Conservation (phyloP, 2,329 filamentous ascomycete genomes). For the Phialophora macrospora region DNA sequence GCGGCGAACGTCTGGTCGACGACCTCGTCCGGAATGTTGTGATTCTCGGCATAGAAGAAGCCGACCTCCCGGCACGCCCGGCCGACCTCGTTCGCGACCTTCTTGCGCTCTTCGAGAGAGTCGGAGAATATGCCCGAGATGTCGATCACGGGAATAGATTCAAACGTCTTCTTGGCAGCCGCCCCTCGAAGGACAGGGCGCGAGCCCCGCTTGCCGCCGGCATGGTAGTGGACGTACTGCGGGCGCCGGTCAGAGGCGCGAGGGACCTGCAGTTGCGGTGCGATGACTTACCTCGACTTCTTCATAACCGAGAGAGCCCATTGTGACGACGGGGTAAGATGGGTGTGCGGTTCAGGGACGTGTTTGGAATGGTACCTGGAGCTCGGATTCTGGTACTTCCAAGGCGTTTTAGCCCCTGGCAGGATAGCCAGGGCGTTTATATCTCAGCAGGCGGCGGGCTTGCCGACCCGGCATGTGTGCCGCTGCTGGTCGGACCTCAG, state of each 20-base stretch:
- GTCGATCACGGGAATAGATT: conserved; percentile 52
- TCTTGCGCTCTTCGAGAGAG: conserved; percentile 44
- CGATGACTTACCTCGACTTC: conserved; percentile 15
- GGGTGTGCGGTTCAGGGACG: background rate
- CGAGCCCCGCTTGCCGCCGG: conserved; percentile 12
- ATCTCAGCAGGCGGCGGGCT: background rate
- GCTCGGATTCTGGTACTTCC: background rate
- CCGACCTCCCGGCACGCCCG: conserved; percentile 47
- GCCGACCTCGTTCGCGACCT: conserved; percentile 49
- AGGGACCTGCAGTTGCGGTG: background rate
- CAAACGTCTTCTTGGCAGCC: conserved; percentile 19
- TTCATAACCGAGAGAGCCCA: conserved; percentile 13
- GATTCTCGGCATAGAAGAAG: conserved; percentile 46
- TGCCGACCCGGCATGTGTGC: background rate
- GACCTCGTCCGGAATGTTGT: conserved; percentile 6
- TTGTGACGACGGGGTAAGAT: background rate
- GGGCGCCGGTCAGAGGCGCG: background rate
- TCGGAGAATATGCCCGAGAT: conserved; percentile 48
- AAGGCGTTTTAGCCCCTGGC: conserved; percentile 1
- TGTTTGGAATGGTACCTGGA: background rate
- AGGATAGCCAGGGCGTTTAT: conserved; percentile 13
- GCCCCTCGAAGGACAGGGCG: conserved; percentile 15
- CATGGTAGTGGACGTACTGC: conserved; percentile 18
- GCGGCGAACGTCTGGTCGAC: conserved; percentile 45
- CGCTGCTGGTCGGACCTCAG: conserved; percentile 10